Conservation (phyloP, 202 grass and related monocot genomes). For the Setaria viridis region DNA sequence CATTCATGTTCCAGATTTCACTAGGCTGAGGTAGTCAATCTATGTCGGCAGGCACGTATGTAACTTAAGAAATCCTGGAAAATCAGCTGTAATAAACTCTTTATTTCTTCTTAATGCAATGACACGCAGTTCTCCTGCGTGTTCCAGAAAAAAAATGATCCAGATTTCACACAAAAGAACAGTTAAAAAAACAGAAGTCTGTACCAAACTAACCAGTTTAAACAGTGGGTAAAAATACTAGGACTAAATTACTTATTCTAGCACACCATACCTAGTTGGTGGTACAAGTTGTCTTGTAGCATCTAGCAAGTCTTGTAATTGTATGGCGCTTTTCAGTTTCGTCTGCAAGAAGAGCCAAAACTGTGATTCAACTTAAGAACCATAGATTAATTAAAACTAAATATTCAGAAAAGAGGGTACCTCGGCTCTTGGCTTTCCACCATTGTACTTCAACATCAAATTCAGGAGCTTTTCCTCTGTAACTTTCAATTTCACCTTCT, state of each 20-base stretch:
- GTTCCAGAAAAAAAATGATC: neutral
- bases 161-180: constrained; percentile 38
- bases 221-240: constrained; percentile 34
- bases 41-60: too few relatives aligned
- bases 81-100: too few relatives aligned
- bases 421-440: constrained; percentile 93
- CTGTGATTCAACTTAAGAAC: constrained; percentile 28
- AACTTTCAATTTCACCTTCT: constrained; percentile 99
- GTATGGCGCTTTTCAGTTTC: constrained; percentile 98
- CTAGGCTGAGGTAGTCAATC: too few relatives aligned
- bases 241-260: constrained; percentile 30
- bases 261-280: constrained; percentile 68
- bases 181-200: constrained; percentile 16
- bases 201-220: constrained; percentile 9
- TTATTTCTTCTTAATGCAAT: too few relatives aligned
- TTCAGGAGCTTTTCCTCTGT: constrained; percentile 98
- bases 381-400: constrained; percentile 35
- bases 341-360: constrained; percentile 72
- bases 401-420: constrained; percentile 47
- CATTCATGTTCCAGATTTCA: constrained; percentile 35
- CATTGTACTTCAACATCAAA: constrained; percentile 99
- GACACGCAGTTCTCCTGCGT: too few relatives aligned
- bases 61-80: too few relatives aligned
- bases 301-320: constrained; percentile 99
- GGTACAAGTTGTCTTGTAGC: constrained; percentile 97